Evolutionary conservation across 2,329 filamentous ascomycete species (phyloP).

Genomic region (Lachnellula subtilissima): DNA sequence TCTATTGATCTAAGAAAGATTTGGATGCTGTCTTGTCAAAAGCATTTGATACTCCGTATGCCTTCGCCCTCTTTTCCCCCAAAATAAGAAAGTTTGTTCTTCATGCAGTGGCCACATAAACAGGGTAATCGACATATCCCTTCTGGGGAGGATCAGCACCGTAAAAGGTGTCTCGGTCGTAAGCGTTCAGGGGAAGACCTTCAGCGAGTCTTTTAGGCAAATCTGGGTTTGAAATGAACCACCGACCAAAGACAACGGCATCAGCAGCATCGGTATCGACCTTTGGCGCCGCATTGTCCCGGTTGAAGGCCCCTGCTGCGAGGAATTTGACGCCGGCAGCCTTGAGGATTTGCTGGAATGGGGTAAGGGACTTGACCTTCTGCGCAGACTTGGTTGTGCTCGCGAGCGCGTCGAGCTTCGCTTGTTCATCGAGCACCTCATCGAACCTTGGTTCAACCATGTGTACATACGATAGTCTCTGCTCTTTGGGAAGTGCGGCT

Average conservation of each 20-base stretch:
- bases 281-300: background rate
- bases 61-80: too few relatives aligned
- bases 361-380: background rate
- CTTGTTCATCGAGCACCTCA: slow-evolving; percentile 43
- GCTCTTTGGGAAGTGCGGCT: slow-evolving; percentile 26
- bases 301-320: slow-evolving; percentile 7
- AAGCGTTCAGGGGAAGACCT: slow-evolving; percentile 4
- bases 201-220: slow-evolving; percentile 26
- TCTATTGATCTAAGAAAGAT: too few relatives aligned
- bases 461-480: slow-evolving; percentile 45
- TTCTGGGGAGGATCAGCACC: background rate
- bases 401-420: slow-evolving; percentile 3
- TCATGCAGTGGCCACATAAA: background rate
- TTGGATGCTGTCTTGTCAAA: too few relatives aligned
- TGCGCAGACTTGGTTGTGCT: background rate
- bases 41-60: too few relatives aligned
- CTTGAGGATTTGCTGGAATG: background rate
- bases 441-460: slow-evolving; percentile 51
- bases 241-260: slow-evolving; percentile 24
- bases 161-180: slow-evolving; percentile 16
- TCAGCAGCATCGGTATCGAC: slow-evolving; percentile 24
- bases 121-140: slow-evolving; percentile 4
- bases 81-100: too few relatives aligned
- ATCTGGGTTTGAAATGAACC: slow-evolving; percentile 40
- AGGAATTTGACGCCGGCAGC: background rate